Conservation (phyloP, 2,329 filamentous ascomycete species). For the Emmonsia crescens region DNA sequence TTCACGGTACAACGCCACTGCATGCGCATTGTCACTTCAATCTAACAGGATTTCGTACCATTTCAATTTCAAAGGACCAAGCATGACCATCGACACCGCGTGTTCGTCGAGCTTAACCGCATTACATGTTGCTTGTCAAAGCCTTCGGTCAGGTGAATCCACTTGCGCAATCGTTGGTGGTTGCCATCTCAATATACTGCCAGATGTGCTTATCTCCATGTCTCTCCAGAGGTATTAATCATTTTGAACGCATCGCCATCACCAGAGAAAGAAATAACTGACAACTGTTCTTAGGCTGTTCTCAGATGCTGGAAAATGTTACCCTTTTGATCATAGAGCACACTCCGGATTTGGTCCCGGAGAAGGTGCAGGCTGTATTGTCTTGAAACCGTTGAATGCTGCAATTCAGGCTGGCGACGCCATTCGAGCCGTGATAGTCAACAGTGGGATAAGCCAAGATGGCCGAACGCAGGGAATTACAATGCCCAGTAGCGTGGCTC, state of each 20-base stretch:
- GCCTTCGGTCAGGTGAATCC: slow-evolving; percentile 17
- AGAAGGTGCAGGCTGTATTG: slow-evolving; percentile 25
- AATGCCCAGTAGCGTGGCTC: slow-evolving; percentile 24
- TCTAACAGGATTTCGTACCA: slow-evolving; percentile 20
- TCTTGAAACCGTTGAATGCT: slow-evolving; percentile 25
- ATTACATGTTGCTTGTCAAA: slow-evolving; percentile 20
- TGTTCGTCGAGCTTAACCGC: slow-evolving; percentile 21
- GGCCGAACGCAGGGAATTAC: slow-evolving; percentile 28
- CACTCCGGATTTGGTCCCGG: slow-evolving; percentile 24
- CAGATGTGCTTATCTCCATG: slow-evolving; percentile 20
- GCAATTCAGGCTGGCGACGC: slow-evolving; percentile 26
- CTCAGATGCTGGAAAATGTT: slow-evolving; percentile 19
- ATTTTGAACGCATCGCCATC: background rate
- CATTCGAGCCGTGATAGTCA: slow-evolving; percentile 26
- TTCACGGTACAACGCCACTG: slow-evolving; percentile 16
- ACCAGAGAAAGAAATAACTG: background rate
- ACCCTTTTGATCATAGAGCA: slow-evolving; percentile 19
- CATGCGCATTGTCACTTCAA: slow-evolving; percentile 17
- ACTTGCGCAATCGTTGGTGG: slow-evolving; percentile 19
- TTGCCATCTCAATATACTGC: slow-evolving; percentile 19
- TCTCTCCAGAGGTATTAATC: slow-evolving; percentile 17
- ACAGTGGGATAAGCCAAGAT: slow-evolving; percentile 24
- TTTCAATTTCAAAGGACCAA: slow-evolving; percentile 22
- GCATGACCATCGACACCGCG: slow-evolving; percentile 20
- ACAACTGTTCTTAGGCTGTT: slow-evolving; percentile 13